Evolutionary conservation across 2,329 filamentous ascomycete species (phyloP).

Genomic region (Grosmannia clavigera): DNA sequence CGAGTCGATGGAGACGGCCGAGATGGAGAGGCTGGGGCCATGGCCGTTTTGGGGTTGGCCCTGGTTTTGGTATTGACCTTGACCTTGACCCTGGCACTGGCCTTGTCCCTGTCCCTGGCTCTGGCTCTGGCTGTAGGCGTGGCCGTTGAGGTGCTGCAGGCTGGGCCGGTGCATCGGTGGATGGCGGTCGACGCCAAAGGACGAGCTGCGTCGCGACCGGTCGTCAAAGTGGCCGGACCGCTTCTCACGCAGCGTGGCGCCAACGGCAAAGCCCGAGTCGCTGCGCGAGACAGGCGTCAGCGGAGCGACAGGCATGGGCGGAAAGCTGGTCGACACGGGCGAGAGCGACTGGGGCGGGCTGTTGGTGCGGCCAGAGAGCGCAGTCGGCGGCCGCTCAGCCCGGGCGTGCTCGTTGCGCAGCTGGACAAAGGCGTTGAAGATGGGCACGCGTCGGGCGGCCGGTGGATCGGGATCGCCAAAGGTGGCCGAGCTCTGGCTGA

Average conservation of each 20-base stretch:
- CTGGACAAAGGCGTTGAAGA: slow-evolving; percentile 87
- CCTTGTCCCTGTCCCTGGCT: not conserved
- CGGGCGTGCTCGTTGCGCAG: slow-evolving; percentile 50
- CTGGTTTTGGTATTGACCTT: no score
- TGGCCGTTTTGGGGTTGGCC: slow-evolving; percentile 16
- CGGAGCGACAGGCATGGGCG: slow-evolving; percentile 61
- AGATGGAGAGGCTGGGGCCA: slow-evolving; percentile 44
- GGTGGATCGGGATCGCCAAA: slow-evolving; percentile 58
- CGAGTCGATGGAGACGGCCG: slow-evolving; percentile 47
- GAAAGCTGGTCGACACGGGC: slow-evolving; percentile 67
- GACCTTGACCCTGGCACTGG: slow-evolving; percentile 22
- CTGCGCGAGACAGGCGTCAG: slow-evolving; percentile 75
- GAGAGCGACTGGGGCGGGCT: slow-evolving; percentile 57
- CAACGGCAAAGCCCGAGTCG: slow-evolving; percentile 81
- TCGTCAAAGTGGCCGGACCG: slow-evolving; percentile 85
- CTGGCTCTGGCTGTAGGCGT: not conserved
- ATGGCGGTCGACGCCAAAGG: slow-evolving; percentile 67
- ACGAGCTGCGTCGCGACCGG: slow-evolving; percentile 77
- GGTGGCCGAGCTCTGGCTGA: slow-evolving; percentile 75
- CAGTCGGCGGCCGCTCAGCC: slow-evolving; percentile 66
- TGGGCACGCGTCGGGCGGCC: slow-evolving; percentile 42
- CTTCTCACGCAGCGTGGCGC: slow-evolving; percentile 82
- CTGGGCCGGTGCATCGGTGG: slow-evolving; percentile 56
- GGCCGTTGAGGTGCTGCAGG: slow-evolving; percentile 53
- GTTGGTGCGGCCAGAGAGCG: slow-evolving; percentile 38